Conservation (phyloP, 2,329 filamentous ascomycete species). For the Geosmithia putterillii region DNA sequence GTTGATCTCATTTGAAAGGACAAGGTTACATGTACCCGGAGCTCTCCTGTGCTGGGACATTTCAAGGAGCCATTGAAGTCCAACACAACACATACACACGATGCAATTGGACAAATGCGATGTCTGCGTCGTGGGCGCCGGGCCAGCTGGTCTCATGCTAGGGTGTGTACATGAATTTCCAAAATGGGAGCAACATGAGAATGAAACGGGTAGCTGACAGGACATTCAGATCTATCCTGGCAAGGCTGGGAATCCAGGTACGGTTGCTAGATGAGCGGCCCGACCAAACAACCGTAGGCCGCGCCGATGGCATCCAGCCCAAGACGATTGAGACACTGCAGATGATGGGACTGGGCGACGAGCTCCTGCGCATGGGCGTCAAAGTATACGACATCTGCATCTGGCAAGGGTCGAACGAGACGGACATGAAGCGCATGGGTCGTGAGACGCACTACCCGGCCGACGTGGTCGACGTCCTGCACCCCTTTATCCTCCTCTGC, state of each 20-base stretch:
- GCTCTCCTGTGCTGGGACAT: no score
- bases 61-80: no score
- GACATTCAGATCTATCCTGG: conserved; percentile 28
- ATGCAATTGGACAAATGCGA: not conserved
- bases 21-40: no score
- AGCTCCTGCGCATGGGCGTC: conserved; percentile 52
- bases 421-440: conserved; percentile 44
- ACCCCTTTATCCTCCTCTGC: conserved; percentile 44
- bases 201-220: not conserved
- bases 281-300: conserved; percentile 55
- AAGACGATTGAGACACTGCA: conserved; percentile 67
- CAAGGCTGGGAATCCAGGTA: conserved; percentile 53
- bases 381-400: conserved; percentile 65
- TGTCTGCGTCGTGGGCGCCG: conserved; percentile 42
- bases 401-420: conserved; percentile 42
- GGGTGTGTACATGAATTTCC: conserved; percentile 11
- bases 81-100: not conserved
- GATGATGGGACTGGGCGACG: conserved; percentile 59
- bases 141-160: conserved; percentile 43
- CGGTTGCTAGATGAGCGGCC: conserved; percentile 56
- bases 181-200: not conserved
- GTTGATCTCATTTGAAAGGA: no score
- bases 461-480: conserved; percentile 42
- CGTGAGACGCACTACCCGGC: conserved; percentile 59
- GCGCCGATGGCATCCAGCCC: conserved; percentile 62